phyloP scores from a whole-genome alignment of 495 filamentous ascomycete genomes.

The Aspergillus carlsbadensis region DNA sequence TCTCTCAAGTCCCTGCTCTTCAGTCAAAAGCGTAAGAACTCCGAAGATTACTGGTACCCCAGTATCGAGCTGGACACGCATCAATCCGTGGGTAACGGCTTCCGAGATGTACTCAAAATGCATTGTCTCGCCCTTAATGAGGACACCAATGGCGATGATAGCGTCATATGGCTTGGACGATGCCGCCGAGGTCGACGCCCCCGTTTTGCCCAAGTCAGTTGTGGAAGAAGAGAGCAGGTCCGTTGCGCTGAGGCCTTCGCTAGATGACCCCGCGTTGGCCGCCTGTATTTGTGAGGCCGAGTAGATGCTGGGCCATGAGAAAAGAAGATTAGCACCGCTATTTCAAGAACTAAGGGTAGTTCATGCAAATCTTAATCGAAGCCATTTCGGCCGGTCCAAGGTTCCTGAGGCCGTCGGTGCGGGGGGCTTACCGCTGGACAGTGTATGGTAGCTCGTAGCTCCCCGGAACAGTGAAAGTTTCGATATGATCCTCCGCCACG shows the following conservation, averaged over 20 bases:
- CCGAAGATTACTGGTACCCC: constrained; percentile 91
- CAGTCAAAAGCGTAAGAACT: constrained; percentile 81
- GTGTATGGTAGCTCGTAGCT: constrained; percentile 91
- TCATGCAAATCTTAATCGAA: neutral
- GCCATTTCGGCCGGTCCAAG: no score
- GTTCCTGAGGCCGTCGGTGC: no score
- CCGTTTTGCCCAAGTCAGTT: constrained; percentile 53
- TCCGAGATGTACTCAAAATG: constrained; percentile 99
- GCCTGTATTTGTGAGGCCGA: constrained; percentile 84
- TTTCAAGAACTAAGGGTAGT: neutral
- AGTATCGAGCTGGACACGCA: constrained; percentile 88
- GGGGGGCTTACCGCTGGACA: constrained; percentile 69
- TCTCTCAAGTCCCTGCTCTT: constrained; percentile 81
- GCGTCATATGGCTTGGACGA: constrained; percentile 74
- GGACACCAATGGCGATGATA: constrained; percentile 89
- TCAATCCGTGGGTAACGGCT: constrained; percentile 82
- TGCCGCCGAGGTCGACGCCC: constrained; percentile 29
- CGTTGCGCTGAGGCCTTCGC: constrained; percentile 63
- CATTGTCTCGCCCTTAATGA: constrained; percentile 98
- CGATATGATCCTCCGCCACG: constrained; percentile 83
- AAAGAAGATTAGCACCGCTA: neutral
- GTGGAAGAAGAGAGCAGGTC: constrained; percentile 76
- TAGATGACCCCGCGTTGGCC: constrained; percentile 50
- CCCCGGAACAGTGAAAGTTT: constrained; percentile 84
- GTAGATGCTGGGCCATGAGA: constrained; percentile 60